Evolutionary conservation across 371 early-diverging fungal species (phyloP), one percentile per base, ranked within the genome.

Genomic region (Nosema muscidifuracis): DNA sequence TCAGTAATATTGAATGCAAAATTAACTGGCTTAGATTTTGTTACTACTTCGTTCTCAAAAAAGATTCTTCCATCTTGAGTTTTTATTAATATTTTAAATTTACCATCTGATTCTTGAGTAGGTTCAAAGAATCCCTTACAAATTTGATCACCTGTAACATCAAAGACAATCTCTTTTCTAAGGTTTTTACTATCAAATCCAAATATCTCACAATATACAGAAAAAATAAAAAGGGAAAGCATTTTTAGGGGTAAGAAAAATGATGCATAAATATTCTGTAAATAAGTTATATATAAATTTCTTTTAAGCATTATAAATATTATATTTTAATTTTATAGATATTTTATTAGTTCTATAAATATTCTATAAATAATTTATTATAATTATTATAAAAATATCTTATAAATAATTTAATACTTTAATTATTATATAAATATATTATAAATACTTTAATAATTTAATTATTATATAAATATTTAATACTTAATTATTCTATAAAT

Each of bases 1-100:
- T 57, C 50, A 4, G 72, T 77, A 3, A 74, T 73, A 53, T 64
- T 77, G 65, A 82, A 82, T 15, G 80, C 74, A 51, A 80, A 80
- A 55, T 79, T n/a, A n/a, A n/a, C 67, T 34, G 75, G 57, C 20
- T 66, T 75, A 15, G 58, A 62, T 1, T 40, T 61, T 31, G 55
- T 34, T 7, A 80, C 20, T 34, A 38, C 61, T 24, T 63, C 58
- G 20, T 62, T 77, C 12, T 47, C 42, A 47, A 79, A 76, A 26
- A 74, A 73, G n/a, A 64, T 61, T 36, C 56, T 69, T n/a, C 56
- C 61, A 42, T 73, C 60, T 28, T 79, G 71, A 31, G 80, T 65
- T 47, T 16, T 74, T 28, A 79, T 67, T 9, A 44, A 31, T 4
- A 73, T 64, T 34, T 65, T 66, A n/a, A 73, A 47, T 7, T 44